Base-by-base conservation (phyloP, 129 eudicot species). In the Artemisia annua region DNA sequence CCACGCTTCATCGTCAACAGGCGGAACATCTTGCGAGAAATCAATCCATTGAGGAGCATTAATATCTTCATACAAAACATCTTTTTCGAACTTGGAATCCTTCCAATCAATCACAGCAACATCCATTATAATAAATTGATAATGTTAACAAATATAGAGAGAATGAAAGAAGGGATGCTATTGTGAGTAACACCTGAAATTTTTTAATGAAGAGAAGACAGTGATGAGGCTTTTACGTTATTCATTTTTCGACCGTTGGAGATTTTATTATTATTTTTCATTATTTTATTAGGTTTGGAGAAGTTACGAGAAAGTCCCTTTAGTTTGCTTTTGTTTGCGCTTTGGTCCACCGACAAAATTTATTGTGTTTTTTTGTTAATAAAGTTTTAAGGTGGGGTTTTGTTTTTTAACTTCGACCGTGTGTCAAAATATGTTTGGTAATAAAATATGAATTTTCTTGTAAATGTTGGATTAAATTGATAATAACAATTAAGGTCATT, bases 41-140 rank as follows among this genome's bases (percentile, higher is more conserved):
- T 90, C 96, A 16, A 87, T 78, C 94, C 93, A 90, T 65, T 90
- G 87, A 64, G 94, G 96, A 32, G 96, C 94, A 66, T 83, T 87
- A 60, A 90, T 83, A 69, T 85, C 84, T 84, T 90, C 96, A 7
- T 80, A 87, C 18, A 79, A 35, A 12, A 85, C 79, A 75, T 90
- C 96, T 32, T 62, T 87, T 17, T 83, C 91, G 46, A 83, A 87
- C 69, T 83, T 87, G 1, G 96, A 87, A 72, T 85, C 94, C 43
- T 90, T 81, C 96, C 96, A 90, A 63, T 90, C 96, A 54, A 90
- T 87, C 15, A 74, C 69, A 0, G 94, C 94, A 10, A 85, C 91
- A 77, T 90, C 94, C 96, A 90, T 87, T 69, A 60, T 67, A 48
- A 26, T 48, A 19, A 7, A 26, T 2, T 28, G n/a, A 20, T 20